Percentiles rank a stretch among this genome's conserved stretches.
phyloP scores from a whole-genome alignment of 139 green algal species.

The Deuterostichococcus epilithicus region DNA sequence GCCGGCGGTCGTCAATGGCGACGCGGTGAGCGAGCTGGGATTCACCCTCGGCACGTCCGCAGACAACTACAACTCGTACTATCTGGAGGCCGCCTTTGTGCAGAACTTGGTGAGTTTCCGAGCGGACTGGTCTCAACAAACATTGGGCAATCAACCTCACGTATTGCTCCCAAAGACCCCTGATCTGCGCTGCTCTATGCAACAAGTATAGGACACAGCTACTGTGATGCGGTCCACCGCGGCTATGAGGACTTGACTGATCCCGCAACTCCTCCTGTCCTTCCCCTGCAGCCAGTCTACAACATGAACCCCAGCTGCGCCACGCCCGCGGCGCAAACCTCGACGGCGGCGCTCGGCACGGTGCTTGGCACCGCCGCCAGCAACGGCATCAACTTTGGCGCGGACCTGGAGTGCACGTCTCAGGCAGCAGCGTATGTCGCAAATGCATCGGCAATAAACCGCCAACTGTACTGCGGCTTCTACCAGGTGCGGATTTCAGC shows the following conservation, averaged over 20 bases:
- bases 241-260: no score
- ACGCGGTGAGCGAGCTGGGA: slow-evolving; percentile 4
- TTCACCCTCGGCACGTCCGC: slow-evolving; percentile 1
- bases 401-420: slow-evolving; percentile 27
- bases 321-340: slow-evolving; percentile 18
- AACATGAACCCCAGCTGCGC: slow-evolving; percentile 22
- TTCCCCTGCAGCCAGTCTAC: slow-evolving; percentile 15
- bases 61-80: slow-evolving; percentile 6
- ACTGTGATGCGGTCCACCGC: no score
- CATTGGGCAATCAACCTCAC: not conserved
- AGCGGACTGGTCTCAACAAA: slow-evolving; percentile 1
- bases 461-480: slow-evolving; percentile 59
- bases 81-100: slow-evolving; percentile 37
- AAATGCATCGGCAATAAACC: slow-evolving; percentile 24
- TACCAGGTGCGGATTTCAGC: slow-evolving; percentile 18
- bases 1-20: slow-evolving; percentile 10
- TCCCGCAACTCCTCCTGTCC: no score
- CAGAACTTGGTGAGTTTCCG: slow-evolving; percentile 10
- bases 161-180: no score
- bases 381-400: not conserved
- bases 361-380: not conserved
- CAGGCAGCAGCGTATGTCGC: slow-evolving; percentile 2
- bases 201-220: no score
- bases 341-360: slow-evolving; percentile 13
- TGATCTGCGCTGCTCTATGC: no score